Conservation (phyloP, 2,329 filamentous ascomycete genomes). For the Dothidotthia symphoricarpi region DNA sequence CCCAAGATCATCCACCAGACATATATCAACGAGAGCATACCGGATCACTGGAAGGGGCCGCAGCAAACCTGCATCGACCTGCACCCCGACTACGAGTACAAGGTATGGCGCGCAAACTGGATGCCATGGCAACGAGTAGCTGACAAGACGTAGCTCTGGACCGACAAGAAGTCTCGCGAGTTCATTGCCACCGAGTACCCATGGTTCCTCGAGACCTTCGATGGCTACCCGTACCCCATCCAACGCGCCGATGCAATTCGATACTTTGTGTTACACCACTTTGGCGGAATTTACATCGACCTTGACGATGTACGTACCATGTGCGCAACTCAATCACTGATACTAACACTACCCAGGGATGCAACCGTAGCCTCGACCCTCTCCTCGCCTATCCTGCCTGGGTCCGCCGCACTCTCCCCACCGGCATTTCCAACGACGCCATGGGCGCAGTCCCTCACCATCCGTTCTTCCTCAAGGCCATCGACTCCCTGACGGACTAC, state of each 20-base stretch:
- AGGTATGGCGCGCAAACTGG: conserved; percentile 45
- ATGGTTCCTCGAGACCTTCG: conserved; percentile 74
- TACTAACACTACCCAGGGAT: conserved; percentile 52
- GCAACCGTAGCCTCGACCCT: conserved; percentile 65
- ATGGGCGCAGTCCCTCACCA: conserved; percentile 73
- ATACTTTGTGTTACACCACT: conserved; percentile 75
- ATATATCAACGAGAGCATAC: conserved; percentile 69
- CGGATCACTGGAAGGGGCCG: conserved; percentile 62
- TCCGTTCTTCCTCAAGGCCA: conserved; percentile 70
- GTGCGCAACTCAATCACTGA: conserved; percentile 4
- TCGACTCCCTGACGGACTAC: conserved; percentile 66
- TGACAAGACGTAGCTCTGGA: conserved; percentile 63
- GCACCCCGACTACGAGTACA: conserved; percentile 73
- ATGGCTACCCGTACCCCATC: conserved; percentile 71
- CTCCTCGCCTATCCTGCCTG: conserved; percentile 68
- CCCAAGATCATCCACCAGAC: conserved; percentile 79
- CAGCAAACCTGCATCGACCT: conserved; percentile 66
- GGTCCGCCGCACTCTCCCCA: conserved; percentile 69
- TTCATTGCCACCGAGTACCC: conserved; percentile 71
- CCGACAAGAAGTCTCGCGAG: conserved; percentile 64
- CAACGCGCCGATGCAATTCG: conserved; percentile 76
- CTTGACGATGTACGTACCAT: conserved; percentile 61
- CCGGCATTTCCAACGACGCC: conserved; percentile 77
- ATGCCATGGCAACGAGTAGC: conserved; percentile 23
- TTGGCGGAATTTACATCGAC: conserved; percentile 78